These are phyloP conservation scores for Musa schizocarpa DNA, from an alignment of 176 grass and related monocot genomes.

Conservation along the genomic window DNA sequence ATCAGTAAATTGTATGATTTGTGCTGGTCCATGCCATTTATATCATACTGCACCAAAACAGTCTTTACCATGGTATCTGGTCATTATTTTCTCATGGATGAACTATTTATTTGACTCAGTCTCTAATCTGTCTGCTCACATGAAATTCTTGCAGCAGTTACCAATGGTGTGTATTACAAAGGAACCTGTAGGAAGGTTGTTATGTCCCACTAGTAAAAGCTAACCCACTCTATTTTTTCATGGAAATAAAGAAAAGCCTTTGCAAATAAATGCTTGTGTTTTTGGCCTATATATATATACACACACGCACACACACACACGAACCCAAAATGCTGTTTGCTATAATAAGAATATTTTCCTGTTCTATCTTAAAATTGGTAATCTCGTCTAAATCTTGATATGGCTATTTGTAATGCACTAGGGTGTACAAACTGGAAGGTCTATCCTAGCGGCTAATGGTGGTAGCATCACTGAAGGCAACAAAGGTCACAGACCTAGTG, in stretches of 20 bases:
- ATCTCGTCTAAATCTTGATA: not conserved
- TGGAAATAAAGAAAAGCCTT: too few relatives aligned
- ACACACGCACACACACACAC: not conserved
- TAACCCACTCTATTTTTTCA: too few relatives aligned
- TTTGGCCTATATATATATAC: not conserved
- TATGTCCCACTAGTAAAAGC: too few relatives aligned
- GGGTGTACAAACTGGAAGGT: constrained; percentile 28
- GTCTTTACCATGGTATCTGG: not conserved
- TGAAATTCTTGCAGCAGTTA: too few relatives aligned
- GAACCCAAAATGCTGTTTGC: not conserved
- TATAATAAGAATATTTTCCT: not conserved
- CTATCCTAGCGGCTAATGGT: constrained; percentile 35
- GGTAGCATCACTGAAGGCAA: constrained; percentile 33
- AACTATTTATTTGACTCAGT: too few relatives aligned
- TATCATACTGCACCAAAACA: not conserved
- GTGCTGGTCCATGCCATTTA: not conserved
- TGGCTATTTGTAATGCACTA: constrained; percentile 12
- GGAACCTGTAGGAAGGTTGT: too few relatives aligned
- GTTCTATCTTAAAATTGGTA: not conserved
- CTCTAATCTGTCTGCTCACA: too few relatives aligned
- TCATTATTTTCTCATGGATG: too few relatives aligned
- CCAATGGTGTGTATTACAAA: too few relatives aligned
- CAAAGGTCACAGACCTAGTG: constrained; percentile 36
- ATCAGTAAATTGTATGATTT: not conserved
- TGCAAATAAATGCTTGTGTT: too few relatives aligned